These are phyloP conservation scores for Beauveria rudraprayagi DNA, from an alignment of 2,329 filamentous ascomycete genomes.

Conservation along the genomic window DNA sequence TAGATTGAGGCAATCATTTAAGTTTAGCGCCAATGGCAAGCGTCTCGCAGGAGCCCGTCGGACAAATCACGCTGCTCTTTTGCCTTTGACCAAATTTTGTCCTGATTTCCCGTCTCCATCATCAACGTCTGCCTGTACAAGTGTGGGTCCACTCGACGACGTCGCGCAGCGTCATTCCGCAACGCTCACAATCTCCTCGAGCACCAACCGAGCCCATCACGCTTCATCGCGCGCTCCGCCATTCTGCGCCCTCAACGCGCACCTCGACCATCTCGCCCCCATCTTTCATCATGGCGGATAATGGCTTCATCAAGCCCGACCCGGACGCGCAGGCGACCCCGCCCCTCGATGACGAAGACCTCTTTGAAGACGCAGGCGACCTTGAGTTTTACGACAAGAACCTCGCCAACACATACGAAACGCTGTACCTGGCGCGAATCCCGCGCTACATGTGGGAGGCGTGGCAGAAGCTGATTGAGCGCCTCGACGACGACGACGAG, in stretches of 20 bases:
- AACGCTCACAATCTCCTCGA: background rate
- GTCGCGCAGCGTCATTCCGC: background rate
- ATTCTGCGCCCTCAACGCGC: background rate
- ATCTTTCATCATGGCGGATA: constrained; percentile 22
- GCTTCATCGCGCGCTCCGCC: background rate
- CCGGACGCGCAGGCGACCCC: constrained; percentile 37
- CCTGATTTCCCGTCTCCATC: too few relatives aligned
- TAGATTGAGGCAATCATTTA: too few relatives aligned
- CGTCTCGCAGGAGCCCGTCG: too few relatives aligned
- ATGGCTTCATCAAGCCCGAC: constrained; percentile 40
- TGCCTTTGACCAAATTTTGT: too few relatives aligned
- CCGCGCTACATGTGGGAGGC: constrained; percentile 75
- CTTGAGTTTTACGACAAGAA: constrained; percentile 47
- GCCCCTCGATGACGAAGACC: constrained; percentile 54
- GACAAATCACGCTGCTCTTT: too few relatives aligned
- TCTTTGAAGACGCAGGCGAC: constrained; percentile 54
- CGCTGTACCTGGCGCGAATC: constrained; percentile 66
- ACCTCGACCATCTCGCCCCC: background rate
- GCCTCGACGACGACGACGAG: constrained; percentile 71
- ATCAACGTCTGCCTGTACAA: background rate
- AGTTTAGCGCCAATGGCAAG: too few relatives aligned
- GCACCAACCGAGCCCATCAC: background rate
- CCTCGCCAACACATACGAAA: constrained; percentile 31
- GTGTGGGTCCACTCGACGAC: background rate
- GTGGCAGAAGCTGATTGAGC: constrained; percentile 48